Conservation (phyloP, 2,329 filamentous ascomycete species). For the Orbilia blumenaviensis region DNA sequence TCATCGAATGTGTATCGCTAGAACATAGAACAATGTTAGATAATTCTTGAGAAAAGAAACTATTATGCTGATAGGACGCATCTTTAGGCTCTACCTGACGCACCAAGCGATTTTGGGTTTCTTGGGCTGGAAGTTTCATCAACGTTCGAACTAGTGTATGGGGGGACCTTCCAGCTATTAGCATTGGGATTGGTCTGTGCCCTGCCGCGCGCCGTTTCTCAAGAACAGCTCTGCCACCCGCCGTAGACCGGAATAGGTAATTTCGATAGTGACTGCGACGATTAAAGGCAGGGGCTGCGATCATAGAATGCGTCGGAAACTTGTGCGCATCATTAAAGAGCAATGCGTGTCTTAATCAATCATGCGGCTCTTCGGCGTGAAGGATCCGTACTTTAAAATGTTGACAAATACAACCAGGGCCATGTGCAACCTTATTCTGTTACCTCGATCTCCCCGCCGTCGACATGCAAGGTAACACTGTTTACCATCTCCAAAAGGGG, state of each 20-base stretch:
- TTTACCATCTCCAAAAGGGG: not conserved
- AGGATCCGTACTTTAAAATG: slow-evolving; percentile 40
- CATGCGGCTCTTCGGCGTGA: slow-evolving; percentile 48
- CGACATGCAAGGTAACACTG: slow-evolving; percentile 20
- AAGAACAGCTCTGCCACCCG: slow-evolving; percentile 38
- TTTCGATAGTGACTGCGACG: slow-evolving; percentile 52
- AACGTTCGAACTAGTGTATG: not conserved
- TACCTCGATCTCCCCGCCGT: slow-evolving; percentile 16
- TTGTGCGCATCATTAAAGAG: not conserved
- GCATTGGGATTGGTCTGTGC: slow-evolving; percentile 32
- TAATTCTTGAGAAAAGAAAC: slow-evolving; percentile 32
- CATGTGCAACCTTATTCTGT: slow-evolving; percentile 45
- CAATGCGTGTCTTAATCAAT: slow-evolving; percentile 25
- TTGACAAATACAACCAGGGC: slow-evolving; percentile 48
- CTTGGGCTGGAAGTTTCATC: slow-evolving; percentile 22
- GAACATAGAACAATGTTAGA: slow-evolving; percentile 21
- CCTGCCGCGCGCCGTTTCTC: slow-evolving; percentile 35
- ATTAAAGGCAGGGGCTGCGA: slow-evolving; percentile 27
- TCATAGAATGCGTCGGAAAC: slow-evolving; percentile 22
- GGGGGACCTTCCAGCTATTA: not conserved
- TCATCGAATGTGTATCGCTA: slow-evolving; percentile 34
- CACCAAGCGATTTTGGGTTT: slow-evolving; percentile 28
- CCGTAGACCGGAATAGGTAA: slow-evolving; percentile 23
- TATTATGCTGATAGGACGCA: not conserved
- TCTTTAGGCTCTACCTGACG: slow-evolving; percentile 45